Percentiles rank a stretch among this genome's conserved stretches.
phyloP scores from a whole-genome alignment of 108 stramenopile genomes.

The Cylindrotheca fusiformis region DNA sequence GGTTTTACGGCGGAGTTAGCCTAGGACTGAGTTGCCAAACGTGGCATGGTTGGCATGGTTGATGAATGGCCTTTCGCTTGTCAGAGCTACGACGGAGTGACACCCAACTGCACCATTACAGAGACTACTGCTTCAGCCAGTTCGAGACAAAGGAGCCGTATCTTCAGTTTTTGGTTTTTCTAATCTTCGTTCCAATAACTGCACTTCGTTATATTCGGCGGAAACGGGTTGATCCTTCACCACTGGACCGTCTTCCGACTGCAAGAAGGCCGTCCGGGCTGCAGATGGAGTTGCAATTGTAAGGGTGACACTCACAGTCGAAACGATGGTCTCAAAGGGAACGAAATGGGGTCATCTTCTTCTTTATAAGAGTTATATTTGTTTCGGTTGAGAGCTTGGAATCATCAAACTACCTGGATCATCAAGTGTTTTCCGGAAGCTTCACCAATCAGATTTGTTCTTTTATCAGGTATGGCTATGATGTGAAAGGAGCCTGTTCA shows the following conservation, averaged over 20 bases:
- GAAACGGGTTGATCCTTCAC: conserved; percentile 52
- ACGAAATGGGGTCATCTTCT: not conserved
- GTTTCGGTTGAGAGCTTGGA: too few relatives aligned
- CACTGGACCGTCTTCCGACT: conserved; percentile 41
- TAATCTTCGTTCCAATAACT: conserved; percentile 70
- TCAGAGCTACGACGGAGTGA: conserved; percentile 45
- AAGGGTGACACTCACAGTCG: not conserved
- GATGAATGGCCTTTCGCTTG: conserved; percentile 60
- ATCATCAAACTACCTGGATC: too few relatives aligned
- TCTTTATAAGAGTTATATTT: not conserved
- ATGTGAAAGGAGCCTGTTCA: too few relatives aligned
- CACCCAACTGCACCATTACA: conserved; percentile 32
- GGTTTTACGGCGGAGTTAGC: conserved; percentile 74
- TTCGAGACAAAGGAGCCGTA: conserved; percentile 32
- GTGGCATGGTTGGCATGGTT: conserved; percentile 64
- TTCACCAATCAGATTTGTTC: too few relatives aligned
- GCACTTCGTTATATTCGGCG: conserved; percentile 74
- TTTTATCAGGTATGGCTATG: too few relatives aligned
- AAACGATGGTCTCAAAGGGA: too few relatives aligned
- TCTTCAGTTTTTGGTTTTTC: conserved; percentile 76
- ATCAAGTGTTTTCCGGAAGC: too few relatives aligned
- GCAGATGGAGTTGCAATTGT: conserved; percentile 75
- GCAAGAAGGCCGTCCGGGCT: conserved; percentile 66
- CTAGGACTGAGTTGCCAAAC: conserved; percentile 57
- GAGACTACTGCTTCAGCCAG: not conserved